phyloP scores from a whole-genome alignment of 2,329 filamentous ascomycete genomes.

The Pseudofabraea citricarpa region DNA sequence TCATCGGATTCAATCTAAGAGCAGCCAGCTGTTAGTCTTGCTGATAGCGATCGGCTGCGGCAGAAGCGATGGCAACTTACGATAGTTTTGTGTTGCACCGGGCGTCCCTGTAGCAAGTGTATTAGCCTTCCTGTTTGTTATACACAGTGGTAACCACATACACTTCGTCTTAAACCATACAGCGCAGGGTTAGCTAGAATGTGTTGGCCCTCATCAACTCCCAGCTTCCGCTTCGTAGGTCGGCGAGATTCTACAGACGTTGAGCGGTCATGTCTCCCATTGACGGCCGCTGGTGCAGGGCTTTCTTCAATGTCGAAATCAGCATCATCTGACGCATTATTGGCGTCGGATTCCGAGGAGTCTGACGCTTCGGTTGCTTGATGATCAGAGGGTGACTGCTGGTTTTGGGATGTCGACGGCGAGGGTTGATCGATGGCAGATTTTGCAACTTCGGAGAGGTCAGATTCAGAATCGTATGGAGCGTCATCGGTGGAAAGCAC shows the following conservation, averaged over 20 bases:
- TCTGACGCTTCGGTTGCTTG: constrained; percentile 24
- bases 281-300: constrained; percentile 42
- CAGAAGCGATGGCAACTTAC: constrained; percentile 34
- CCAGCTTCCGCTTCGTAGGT: constrained; percentile 67
- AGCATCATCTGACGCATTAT: constrained; percentile 59
- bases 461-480: constrained; percentile 63
- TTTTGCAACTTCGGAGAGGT: constrained; percentile 68
- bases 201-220: constrained; percentile 70
- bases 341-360: constrained; percentile 27
- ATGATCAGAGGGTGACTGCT: constrained; percentile 25
- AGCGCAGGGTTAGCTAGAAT: constrained; percentile 91
- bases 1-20: constrained; percentile 51
- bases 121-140: constrained; percentile 15
- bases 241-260: constrained; percentile 67
- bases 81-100: constrained; percentile 48
- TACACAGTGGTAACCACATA: constrained; percentile 45
- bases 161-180: constrained; percentile 90
- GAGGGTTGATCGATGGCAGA: constrained; percentile 44
- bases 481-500: constrained; percentile 32
- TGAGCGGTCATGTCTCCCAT: constrained; percentile 47
- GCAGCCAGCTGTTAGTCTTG: constrained; percentile 17
- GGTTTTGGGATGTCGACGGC: constrained; percentile 39
- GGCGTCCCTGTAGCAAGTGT: constrained; percentile 40
- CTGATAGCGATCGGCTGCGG: constrained; percentile 4
- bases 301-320: constrained; percentile 73